These are phyloP conservation scores for Filobasidium wieringae DNA, from an alignment of 768 basidiomycete species.

Conservation along the genomic window DNA sequence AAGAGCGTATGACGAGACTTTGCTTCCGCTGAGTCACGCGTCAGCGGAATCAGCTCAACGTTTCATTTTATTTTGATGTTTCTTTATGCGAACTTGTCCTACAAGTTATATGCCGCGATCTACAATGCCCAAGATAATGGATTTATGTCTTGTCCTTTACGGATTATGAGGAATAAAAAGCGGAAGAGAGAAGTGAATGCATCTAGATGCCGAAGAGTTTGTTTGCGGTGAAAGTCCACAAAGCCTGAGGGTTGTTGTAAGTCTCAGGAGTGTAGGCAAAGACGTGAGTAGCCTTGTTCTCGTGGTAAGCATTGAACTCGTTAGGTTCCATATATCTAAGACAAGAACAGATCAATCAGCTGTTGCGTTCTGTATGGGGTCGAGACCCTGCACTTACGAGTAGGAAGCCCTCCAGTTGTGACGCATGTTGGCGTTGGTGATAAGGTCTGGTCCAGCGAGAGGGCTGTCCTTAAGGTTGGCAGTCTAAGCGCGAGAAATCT, in stretches of 20 bases:
- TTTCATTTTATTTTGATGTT: too few relatives aligned
- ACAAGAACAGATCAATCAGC: background rate
- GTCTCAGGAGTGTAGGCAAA: conserved; percentile 5
- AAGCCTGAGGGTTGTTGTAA: conserved; percentile 5
- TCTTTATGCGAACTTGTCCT: too few relatives aligned
- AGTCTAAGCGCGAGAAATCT: background rate
- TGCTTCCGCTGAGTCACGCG: too few relatives aligned
- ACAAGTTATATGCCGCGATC: too few relatives aligned
- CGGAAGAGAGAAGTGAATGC: too few relatives aligned
- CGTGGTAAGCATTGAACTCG: conserved; percentile 2
- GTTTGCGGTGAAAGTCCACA: background rate
- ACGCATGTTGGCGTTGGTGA: conserved; percentile 7
- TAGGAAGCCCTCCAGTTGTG: conserved; percentile 9
- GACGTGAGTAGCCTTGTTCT: background rate
- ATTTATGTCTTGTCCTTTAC: too few relatives aligned
- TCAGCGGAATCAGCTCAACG: too few relatives aligned
- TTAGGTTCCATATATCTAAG: background rate
- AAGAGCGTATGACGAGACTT: too few relatives aligned
- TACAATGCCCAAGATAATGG: too few relatives aligned
- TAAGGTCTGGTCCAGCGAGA: conserved; percentile 3
- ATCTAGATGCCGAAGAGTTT: background rate
- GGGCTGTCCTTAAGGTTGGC: conserved; percentile 8
- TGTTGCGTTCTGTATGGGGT: background rate
- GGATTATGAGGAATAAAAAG: too few relatives aligned
- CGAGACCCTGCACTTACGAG: background rate